These are phyloP conservation scores for Aspergillus homomorphus DNA, from an alignment of 495 filamentous ascomycete species.

Conservation along the genomic window DNA sequence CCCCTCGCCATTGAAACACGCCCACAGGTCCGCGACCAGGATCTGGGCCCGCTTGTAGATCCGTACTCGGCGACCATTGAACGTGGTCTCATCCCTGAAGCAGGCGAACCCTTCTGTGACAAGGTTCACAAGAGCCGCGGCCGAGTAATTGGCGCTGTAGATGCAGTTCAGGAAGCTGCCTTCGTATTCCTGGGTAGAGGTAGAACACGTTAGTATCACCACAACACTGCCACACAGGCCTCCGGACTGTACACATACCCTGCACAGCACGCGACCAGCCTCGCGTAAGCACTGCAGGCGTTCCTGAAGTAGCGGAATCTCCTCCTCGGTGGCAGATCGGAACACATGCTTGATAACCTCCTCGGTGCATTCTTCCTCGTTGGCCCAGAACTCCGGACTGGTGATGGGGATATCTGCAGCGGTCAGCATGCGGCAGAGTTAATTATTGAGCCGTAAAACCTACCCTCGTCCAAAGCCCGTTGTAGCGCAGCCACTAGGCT, in stretches of 20 bases:
- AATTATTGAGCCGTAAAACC: conserved; percentile 19
- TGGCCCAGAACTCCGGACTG: conserved; percentile 79
- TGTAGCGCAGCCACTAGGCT: conserved; percentile 84
- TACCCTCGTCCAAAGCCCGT: conserved; percentile 86
- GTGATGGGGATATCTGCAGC: conserved; percentile 80
- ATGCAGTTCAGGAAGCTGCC: conserved; percentile 74
- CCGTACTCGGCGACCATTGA: conserved; percentile 70
- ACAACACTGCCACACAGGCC: too few relatives aligned
- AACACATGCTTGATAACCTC: conserved; percentile 75
- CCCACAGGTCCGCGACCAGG: conserved; percentile 92
- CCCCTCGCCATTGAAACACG: conserved; percentile 77
- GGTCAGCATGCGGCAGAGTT: conserved; percentile 6
- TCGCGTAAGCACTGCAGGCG: conserved; percentile 77
- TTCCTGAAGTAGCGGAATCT: conserved; percentile 80
- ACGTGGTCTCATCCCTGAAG: conserved; percentile 76
- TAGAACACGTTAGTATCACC: neutral
- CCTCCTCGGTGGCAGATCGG: conserved; percentile 77
- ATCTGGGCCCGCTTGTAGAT: conserved; percentile 95
- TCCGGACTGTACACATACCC: conserved; percentile 61
- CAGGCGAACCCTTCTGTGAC: conserved; percentile 76
- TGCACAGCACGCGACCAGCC: conserved; percentile 77
- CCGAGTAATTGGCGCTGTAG: conserved; percentile 70
- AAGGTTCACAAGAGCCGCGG: conserved; percentile 78
- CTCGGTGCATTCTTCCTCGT: conserved; percentile 72
- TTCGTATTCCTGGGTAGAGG: conserved; percentile 62